Base-by-base conservation (phyloP, 768 basidiomycete genomes). In the Lactarius vividus region DNA sequence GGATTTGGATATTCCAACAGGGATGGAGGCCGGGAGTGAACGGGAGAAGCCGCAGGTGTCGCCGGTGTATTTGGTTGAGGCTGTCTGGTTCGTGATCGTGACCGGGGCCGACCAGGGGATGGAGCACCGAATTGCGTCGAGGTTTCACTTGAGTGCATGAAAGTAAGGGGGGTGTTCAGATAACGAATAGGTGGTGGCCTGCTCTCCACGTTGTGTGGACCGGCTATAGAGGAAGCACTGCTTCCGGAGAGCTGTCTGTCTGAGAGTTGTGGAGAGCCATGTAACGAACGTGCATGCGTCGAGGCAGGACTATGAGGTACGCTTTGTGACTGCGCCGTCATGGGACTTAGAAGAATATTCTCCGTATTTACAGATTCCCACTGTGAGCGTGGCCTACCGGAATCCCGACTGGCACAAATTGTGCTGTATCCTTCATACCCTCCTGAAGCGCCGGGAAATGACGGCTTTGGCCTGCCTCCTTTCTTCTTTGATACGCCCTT, bases 381-480 rank as follows among this genome's bases (percentile, higher is more conserved):
- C 15, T 15, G 5, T 2, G 20, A 44, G 7, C 2, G 49, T 23
- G 39, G 57, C 40, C 59, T 29, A 39, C 57, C 33, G n/a, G 20
- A 40, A 35, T 26, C 44, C 8, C 2, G 20, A 33, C 65, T 66
- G 2, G 65, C 57, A 3, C 39, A 59, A 37, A 66, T 26, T 18
- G 57, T 18, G 20, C 16, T 37, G 35, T 59, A 53, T 16, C 33
- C 57, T 59, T 59, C 28, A 10, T 3, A 39, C 9, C 40, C 26
- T 10, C 7, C 9, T 23, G n/a, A 23, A n/a, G 13, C 15, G 29
- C 10, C 31, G 3, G 37, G 3, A 31, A 37, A 42, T n/a, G 61
- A 53, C n/a, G 8, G 57, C 20, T 31, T 13, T 44, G 4, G 20
- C 18, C 23, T 15, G 5, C 16, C 18, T n/a, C 52, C 61, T 26